Evolutionary conservation across 129 eudicot species (phyloP), one percentile per base, ranked within the genome.

Genomic region (Lactuca saligna): DNA sequence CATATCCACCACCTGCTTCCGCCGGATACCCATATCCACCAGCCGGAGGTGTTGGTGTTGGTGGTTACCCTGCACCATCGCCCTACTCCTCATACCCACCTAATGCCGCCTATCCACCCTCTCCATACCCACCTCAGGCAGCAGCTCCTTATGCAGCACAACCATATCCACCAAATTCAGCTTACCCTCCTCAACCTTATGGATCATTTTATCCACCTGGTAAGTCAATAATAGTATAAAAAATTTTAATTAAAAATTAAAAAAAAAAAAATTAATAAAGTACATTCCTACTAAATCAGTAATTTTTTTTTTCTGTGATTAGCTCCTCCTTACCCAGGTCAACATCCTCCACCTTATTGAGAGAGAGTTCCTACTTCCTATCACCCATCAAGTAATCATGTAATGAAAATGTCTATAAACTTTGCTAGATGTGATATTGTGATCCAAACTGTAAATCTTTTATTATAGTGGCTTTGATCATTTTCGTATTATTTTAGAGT

Each of bases 181-280:
- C 92, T 37, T 87, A 87, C 77, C 90, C 93, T 56, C 77, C 96
- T 72, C 92, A 79, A 62, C 72, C 90, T 33, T 86, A 88, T 75
- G 86, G 90, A 17, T 72, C 80, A 15, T 80, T 78, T 68, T 77
- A 82, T 72, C 92, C 86, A 73, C 84, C 88, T 72, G 96, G 97
- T 86, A 71, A 72, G 70, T 25, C 29, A 1, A 25, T 25, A 25
- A 25, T 25, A 25, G 29, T 25, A 25, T 0, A 25, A 25, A 25
- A 25, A 25, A 20, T 0, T 25, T 20, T 25, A 25, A 25, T 25
- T 25, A 25, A 7, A 39, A n/a, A n/a, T n/a, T n/a, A n/a, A n/a
- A n/a, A n/a, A n/a, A n/a, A n/a, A n/a, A n/a, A n/a, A n/a, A n/a
- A n/a, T n/a, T n/a, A n/a, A n/a, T 25, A 25, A 7, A 39, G 7